Evolutionary conservation across 805 yeast genomes (phyloP).

Genomic region (Lipomyces oligophaga): DNA sequence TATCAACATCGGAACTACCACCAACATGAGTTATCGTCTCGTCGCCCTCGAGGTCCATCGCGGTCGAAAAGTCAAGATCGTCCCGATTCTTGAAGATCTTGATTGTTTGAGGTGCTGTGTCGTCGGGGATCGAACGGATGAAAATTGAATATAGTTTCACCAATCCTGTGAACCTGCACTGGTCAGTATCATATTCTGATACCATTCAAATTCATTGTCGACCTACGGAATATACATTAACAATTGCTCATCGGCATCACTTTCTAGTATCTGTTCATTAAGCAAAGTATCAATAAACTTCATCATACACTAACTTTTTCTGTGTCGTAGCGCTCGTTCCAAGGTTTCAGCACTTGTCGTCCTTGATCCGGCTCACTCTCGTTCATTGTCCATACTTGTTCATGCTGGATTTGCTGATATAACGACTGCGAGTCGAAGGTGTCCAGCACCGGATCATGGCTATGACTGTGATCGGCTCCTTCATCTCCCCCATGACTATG

Average conservation of each 20-base stretch:
- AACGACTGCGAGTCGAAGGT: conserved; percentile 60
- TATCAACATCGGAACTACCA: conserved; percentile 46
- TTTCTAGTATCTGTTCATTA: conserved; percentile 41
- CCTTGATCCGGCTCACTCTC: conserved; percentile 52
- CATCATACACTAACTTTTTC: conserved; percentile 34
- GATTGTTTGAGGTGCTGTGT: conserved; percentile 63
- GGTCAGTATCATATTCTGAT: background rate
- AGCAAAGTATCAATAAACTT: background rate
- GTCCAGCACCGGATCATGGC: conserved; percentile 58
- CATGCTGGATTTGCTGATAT: conserved; percentile 54
- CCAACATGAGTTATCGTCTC: conserved; percentile 61
- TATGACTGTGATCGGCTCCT: conserved; percentile 38
- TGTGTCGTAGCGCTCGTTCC: conserved; percentile 47
- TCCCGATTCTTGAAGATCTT: conserved; percentile 68
- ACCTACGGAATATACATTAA: conserved; percentile 62
- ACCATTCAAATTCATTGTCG: background rate
- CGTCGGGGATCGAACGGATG: conserved; percentile 58
- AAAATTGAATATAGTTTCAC: conserved; percentile 73
- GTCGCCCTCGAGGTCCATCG: conserved; percentile 43
- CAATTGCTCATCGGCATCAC: conserved; percentile 80
- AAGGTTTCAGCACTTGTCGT: conserved; percentile 50
- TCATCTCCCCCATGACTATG: background rate
- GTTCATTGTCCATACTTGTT: conserved; percentile 62
- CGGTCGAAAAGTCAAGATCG: conserved; percentile 68
- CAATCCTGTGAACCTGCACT: conserved; percentile 53